These are phyloP conservation scores for Candida dubliniensis DNA, from an alignment of 1,139 yeast genomes.

Conservation along the genomic window DNA sequence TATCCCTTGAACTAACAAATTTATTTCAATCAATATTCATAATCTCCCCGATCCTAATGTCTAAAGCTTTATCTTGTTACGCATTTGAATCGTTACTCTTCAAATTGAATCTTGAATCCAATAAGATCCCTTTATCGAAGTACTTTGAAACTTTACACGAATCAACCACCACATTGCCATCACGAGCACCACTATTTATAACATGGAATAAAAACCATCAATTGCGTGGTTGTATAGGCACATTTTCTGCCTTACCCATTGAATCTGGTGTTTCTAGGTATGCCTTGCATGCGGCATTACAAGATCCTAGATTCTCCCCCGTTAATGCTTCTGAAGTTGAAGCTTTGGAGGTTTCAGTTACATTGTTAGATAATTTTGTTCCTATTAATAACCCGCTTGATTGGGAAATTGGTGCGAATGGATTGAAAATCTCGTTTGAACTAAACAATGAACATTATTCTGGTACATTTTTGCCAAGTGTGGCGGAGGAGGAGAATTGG, in stretches of 20 bases:
- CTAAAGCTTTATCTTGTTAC: constrained; percentile 37
- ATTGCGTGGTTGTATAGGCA: constrained; percentile 92
- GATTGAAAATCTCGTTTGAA: constrained; percentile 61
- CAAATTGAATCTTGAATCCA: constrained; percentile 19
- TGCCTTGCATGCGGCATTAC: constrained; percentile 65
- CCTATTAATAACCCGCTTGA: constrained; percentile 51
- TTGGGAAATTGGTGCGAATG: constrained; percentile 85
- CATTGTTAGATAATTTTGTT: constrained; percentile 64
- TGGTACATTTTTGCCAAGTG: constrained; percentile 89
- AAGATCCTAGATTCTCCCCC: constrained; percentile 77
- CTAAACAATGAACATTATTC: constrained; percentile 38
- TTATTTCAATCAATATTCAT: too few relatives aligned
- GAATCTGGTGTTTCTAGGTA: constrained; percentile 62
- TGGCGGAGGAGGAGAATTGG: constrained; percentile 91
- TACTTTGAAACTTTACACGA: constrained; percentile 20
- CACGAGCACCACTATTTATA: constrained; percentile 62
- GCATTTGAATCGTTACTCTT: constrained; percentile 39
- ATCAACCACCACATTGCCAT: constrained; percentile 41
- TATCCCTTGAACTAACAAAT: too few relatives aligned
- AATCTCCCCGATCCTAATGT: constrained; percentile 18
- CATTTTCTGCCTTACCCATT: constrained; percentile 53
- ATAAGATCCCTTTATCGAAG: constrained; percentile 18
- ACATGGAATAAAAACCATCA: constrained; percentile 71
- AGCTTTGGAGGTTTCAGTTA: constrained; percentile 48
- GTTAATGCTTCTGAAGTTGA: constrained; percentile 57